Evolutionary conservation across 2,329 filamentous ascomycete genomes (phyloP).

Genomic region (Esteya vermicola): DNA sequence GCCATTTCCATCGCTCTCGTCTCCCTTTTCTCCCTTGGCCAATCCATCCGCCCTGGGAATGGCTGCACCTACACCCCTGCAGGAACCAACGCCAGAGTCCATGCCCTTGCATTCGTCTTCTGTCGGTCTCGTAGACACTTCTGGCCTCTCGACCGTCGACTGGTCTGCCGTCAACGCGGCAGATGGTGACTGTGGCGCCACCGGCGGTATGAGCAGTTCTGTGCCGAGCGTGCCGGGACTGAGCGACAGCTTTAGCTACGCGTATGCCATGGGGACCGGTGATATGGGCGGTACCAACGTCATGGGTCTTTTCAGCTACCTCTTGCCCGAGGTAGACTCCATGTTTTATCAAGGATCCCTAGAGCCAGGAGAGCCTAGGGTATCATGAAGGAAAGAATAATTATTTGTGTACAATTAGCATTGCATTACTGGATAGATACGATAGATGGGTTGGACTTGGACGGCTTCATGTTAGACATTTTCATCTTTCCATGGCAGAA

Average conservation of each 20-base stretch:
- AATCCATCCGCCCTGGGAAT: no score
- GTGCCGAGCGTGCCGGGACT: background rate
- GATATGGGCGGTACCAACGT: constrained; percentile 9
- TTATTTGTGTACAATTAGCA: no score
- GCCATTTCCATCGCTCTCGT: background rate
- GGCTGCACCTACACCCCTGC: no score
- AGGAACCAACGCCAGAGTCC: background rate
- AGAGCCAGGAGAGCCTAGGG: no score
- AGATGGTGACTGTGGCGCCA: no score
- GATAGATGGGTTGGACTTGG: no score
- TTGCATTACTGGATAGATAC: no score
- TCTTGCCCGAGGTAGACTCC: constrained; percentile 7
- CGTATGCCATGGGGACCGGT: background rate
- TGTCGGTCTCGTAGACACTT: background rate
- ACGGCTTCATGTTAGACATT: no score
- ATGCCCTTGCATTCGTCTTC: background rate
- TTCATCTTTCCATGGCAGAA: no score
- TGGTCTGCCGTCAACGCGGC: background rate
- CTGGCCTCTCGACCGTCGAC: background rate
- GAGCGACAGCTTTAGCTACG: background rate
- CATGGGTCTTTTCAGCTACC: constrained; percentile 9
- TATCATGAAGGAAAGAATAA: no score
- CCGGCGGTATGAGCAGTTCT: background rate
- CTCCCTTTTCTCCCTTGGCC: background rate
- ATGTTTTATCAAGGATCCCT: constrained; percentile 2